A percentile compares a stretch with the other conserved stretches of the same genome.
phyloP scores from a whole-genome alignment of 192 early-diverging fungal genomes.

The Podila epicladia region DNA sequence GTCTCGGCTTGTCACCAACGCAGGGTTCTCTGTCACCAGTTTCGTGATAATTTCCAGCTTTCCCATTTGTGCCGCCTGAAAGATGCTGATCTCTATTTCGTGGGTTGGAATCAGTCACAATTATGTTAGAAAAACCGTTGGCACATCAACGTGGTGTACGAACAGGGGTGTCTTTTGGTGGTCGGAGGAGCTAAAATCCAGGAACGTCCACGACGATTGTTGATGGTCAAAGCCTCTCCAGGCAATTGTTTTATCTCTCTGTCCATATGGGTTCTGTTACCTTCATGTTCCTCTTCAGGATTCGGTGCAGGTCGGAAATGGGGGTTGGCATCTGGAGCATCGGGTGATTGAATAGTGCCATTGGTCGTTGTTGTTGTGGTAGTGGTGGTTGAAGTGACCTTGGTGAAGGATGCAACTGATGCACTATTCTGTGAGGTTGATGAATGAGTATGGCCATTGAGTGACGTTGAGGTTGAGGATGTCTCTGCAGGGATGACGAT shows the following conservation, averaged over 20 bases:
- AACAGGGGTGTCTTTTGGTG: neutral
- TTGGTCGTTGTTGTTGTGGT: constrained; percentile 1
- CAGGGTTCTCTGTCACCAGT: constrained; percentile 65
- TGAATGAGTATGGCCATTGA: neutral
- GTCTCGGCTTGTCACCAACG: constrained; percentile 66
- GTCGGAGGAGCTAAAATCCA: neutral
- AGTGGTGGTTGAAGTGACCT: neutral
- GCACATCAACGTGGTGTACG: neutral
- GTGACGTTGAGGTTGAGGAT: neutral
- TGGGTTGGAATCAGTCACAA: neutral
- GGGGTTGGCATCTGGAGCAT: constrained; percentile 35
- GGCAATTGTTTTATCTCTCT: neutral
- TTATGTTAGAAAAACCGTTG: neutral
- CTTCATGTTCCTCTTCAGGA: constrained; percentile 35
- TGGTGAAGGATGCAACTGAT: neutral
- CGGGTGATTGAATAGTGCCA: neutral
- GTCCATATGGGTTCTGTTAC: constrained; percentile 10
- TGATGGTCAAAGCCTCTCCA: neutral
- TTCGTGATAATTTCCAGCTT: constrained; percentile 63
- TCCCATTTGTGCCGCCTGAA: constrained; percentile 80
- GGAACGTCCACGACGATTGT: no score
- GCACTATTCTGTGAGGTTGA: neutral
- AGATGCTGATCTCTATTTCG: constrained; percentile 58
- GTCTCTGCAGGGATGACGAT: neutral
- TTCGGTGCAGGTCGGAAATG: constrained; percentile 36